Evolutionary conservation across 2,329 filamentous ascomycete genomes (phyloP), one percentile per base, ranked within the genome.

Genomic region (Arachnopeziza araneosa): DNA sequence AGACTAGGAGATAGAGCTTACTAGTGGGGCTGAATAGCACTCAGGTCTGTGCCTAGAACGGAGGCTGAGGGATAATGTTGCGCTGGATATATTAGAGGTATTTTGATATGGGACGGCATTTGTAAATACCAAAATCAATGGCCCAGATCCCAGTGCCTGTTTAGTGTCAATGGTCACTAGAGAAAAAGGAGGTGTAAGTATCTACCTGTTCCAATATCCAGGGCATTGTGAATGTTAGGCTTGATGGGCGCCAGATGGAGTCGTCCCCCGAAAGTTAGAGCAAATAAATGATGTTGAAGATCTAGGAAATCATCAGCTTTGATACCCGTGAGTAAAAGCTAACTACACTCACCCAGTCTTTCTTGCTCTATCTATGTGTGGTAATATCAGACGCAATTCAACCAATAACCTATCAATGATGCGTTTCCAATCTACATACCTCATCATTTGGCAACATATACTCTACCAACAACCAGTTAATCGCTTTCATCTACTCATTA

Each of bases 91-190:
- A 19, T 44, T 44, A 44, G 36, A 44, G 36, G 17, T 44, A 44
- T 44, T 44, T 19, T 44, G 36, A 14, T 7, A 44, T 44, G 17
- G 24, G 44, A 22, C 1, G 17, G 24, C 4, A 52, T 52, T 24
- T 17, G 17, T 19, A 12, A 21, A 19, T 26, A 63, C 63, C 63
- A 50, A 63, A 61, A 50, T 67, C 71, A 14, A 77, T 74, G 12
- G 75, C 72, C 76, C 76, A 77, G 23, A 74, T 72, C 1, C 76
- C 76, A 5, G 73, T 75, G 8, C 76, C 76, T 44, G 17, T 44
- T 44, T 44, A 44, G 17, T 44, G 17, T 44, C 36, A 44, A 44
- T n/a, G 17, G 36, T 44, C 17, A 44, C 12, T 44, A 14, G 36
- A 44, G 6, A 44, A 44, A 12, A 44, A 19, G 17, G 36, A 12